Conservation (phyloP, 2,329 filamentous ascomycete genomes). For the Trichophyton mentagrophytes region DNA sequence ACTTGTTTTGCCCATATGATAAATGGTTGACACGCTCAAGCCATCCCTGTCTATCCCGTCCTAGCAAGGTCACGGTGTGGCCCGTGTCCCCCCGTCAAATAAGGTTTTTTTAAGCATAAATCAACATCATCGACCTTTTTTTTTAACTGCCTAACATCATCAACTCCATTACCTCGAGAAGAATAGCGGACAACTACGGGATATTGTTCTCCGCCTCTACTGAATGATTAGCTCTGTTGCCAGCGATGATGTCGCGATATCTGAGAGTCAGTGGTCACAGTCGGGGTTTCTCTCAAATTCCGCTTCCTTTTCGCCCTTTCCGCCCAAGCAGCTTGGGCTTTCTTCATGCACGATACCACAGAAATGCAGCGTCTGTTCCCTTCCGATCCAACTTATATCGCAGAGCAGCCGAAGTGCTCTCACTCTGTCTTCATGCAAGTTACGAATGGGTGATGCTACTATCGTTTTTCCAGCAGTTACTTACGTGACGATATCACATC, state of each 20-base stretch:
- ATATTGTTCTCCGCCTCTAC: not conserved
- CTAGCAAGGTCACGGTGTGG: not conserved
- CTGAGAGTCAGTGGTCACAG: not conserved
- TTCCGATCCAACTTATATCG: too few relatives aligned
- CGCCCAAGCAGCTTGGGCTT: not conserved
- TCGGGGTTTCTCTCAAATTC: not conserved
- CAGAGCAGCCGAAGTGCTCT: not conserved
- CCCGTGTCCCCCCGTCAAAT: not conserved
- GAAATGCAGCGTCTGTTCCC: not conserved
- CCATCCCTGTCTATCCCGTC: not conserved
- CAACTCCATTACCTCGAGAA: too few relatives aligned
- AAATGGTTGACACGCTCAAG: not conserved
- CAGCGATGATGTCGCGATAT: not conserved
- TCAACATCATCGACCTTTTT: not conserved
- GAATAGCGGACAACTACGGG: not conserved
- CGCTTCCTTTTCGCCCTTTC: not conserved
- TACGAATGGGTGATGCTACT: not conserved
- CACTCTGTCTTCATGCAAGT: not conserved
- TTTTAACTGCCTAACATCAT: too few relatives aligned
- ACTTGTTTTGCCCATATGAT: too few relatives aligned
- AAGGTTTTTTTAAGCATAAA: conserved; percentile 2
- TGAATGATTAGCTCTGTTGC: not conserved
- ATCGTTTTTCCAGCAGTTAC: not conserved
- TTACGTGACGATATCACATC: not conserved
- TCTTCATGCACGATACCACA: not conserved